Evolutionary conservation across 805 yeast genomes (phyloP), one percentile per base, ranked within the genome.

Genomic region (Saccharomycopsis sp.): DNA sequence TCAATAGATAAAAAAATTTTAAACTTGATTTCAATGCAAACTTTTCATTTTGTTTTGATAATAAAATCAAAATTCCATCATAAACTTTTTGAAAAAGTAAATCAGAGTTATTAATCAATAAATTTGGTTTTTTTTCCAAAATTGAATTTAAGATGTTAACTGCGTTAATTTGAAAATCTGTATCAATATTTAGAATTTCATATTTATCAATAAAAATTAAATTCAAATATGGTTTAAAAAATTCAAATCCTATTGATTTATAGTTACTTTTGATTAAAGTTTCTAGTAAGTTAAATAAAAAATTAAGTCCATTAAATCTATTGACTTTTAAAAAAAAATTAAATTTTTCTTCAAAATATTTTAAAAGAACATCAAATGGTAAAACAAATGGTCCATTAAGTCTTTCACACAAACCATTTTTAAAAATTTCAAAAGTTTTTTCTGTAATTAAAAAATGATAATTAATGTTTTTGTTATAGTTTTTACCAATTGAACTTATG

Each of bases 361-460:
- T 55, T 21, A 74, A 41, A 5, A 75, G 63, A 1, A 61, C 53
- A 0, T 57, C 56, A 3, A 63, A 44, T 0, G 61, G 58, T 43
- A 81, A 69, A 8, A 70, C 76, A 56, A 81, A 83, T 0, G 92
- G 84, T 0, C 87, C 87, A 15, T 70, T 63, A 4, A 74, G 56
- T 3, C 64, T 54, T 51, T 85, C 95, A 3, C 72, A 58, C 13
- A 85, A 57, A 1, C 94, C 94, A 13, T 62, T 50, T 49, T 73
- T 76, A 48, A 85, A 65, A 2, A 86, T 70, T 5, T 66, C 61
- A 44, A 86, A 74, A 21, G 81, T 68, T 21, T 69, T 71, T 49
- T 83, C 92, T 4, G 80, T 69, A 2, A 81, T 60, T 3, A 66
- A 63, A 0, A 74, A 52, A 42, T 40, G 44, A 23, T 40, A 40